Base-by-base conservation (phyloP, 2,329 filamentous ascomycete genomes). In the Trichothecium sympodiale region DNA sequence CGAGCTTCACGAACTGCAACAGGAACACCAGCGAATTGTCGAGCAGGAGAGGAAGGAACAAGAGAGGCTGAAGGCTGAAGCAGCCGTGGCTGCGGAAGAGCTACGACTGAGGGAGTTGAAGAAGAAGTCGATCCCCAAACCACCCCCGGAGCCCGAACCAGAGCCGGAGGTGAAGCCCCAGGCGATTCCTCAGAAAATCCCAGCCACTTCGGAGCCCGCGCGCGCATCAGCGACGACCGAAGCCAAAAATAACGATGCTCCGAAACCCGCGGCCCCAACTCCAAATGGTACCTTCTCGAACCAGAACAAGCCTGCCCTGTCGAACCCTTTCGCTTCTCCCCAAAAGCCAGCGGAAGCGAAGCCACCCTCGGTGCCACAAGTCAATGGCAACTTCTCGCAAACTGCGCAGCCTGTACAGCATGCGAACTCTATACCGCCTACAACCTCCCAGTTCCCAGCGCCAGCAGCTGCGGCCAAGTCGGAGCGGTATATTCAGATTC, bases 401-500 rank as follows among this genome's bases (percentile, higher is more conserved):
- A 6, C 20, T 25, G 6, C 20, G 20, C 20, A 10, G 20, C 20
- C 20, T 6, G 20, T 10, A 25, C 20, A 25, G 10, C 20, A 6
- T 10, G 20, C 10, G 9, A 43, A 41, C 16, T 35, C 45, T n/a
- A 15, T 35, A 8, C 38, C 44, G 15, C 34, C 46, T 17, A 25
- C 37, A n/a, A n/a, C 37, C n/a, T 36, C 43, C 15, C 30, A 39
- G 14, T 32, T 36, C 10, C 29, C 36, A 25, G 17, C 39, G 29
- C 34, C 37, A 13, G 13, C 38, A 5, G 17, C 31, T n/a, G 8
- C 34, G 38, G 34, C 44, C 10, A 18, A 41, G 27, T 38, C 48
- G n/a, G 65, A 73, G 41, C 60, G 65, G 37, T 69, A 74, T 42
- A 41, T 56, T 3, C 55, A 68, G 37, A 74, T 91, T 17, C 83